These are phyloP conservation scores for Aspergillus fischeri DNA, from an alignment of 2,329 filamentous ascomycete species.

Conservation along the genomic window DNA sequence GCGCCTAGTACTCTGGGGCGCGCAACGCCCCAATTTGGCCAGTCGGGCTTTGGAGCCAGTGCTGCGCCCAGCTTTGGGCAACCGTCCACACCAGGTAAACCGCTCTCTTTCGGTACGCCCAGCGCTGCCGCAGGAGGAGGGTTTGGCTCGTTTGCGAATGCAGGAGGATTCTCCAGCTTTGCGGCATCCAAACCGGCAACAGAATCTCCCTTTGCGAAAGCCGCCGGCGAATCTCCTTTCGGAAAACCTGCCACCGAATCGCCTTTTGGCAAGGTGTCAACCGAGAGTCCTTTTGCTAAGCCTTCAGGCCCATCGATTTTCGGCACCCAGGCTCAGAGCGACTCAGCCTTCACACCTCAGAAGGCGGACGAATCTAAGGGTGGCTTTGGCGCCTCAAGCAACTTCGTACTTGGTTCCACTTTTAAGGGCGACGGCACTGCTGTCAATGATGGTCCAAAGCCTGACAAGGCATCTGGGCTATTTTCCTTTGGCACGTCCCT, in stretches of 20 bases:
- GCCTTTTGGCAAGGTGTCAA: slow-evolving; percentile 20
- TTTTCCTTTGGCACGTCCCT: slow-evolving; percentile 40
- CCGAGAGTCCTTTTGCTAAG: slow-evolving; percentile 27
- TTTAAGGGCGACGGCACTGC: slow-evolving; percentile 43
- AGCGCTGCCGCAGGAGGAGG: slow-evolving; percentile 23
- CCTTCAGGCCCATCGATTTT: slow-evolving; percentile 28
- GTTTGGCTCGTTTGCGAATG: slow-evolving; percentile 32
- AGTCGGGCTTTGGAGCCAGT: slow-evolving; percentile 16
- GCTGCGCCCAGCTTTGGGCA: slow-evolving; percentile 27
- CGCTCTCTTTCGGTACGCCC: slow-evolving; percentile 20
- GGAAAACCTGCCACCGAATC: slow-evolving; percentile 10
- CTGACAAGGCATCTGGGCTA: slow-evolving; percentile 30
- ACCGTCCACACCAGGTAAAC: slow-evolving; percentile 24
- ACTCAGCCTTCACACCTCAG: slow-evolving; percentile 25
- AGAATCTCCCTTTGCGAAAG: slow-evolving; percentile 26
- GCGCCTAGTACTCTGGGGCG: slow-evolving; percentile 30
- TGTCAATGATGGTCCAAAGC: slow-evolving; percentile 37
- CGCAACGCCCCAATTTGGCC: slow-evolving; percentile 29
- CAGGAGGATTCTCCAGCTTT: slow-evolving; percentile 23
- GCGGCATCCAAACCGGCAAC: slow-evolving; percentile 20
- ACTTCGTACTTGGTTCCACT: slow-evolving; percentile 42
- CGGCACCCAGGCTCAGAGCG: slow-evolving; percentile 20
- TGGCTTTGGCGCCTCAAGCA: slow-evolving; percentile 25
- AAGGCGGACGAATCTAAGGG: slow-evolving; percentile 25
- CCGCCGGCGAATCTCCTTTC: slow-evolving; percentile 17